Conservation (phyloP, 2,329 filamentous ascomycete genomes). For the Claviceps cyperi region DNA sequence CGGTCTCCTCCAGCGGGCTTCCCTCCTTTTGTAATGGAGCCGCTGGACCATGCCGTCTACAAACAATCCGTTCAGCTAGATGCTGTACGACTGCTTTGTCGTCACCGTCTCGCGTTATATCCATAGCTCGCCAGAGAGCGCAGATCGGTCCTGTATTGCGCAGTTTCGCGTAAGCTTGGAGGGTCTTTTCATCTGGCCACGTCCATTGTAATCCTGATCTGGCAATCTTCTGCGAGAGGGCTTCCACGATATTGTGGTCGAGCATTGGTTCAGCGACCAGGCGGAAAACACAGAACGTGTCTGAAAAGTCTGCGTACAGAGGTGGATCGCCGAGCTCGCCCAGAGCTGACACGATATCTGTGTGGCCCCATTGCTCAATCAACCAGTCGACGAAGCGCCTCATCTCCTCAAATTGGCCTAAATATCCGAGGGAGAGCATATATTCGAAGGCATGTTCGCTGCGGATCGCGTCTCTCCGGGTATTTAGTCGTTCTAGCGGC, state of each 20-base stretch:
- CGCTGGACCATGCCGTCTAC: background rate
- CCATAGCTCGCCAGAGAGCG: conserved; percentile 13
- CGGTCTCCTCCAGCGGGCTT: too few relatives aligned
- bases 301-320: conserved; percentile 18
- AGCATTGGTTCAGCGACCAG: conserved; percentile 31
- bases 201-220: conserved; percentile 14
- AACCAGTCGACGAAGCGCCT: conserved; percentile 45
- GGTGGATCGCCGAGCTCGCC: conserved; percentile 20
- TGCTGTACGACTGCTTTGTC: background rate
- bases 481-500: conserved; percentile 19
- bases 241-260: conserved; percentile 14
- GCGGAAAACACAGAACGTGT: conserved; percentile 32
- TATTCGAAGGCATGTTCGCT: conserved; percentile 38
- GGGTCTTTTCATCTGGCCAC: conserved; percentile 26
- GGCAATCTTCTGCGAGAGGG: conserved; percentile 16
- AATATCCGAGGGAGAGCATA: conserved; percentile 45
- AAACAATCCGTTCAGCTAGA: background rate
- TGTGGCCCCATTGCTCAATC: conserved; percentile 27
- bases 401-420: conserved; percentile 46
- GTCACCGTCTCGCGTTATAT: conserved; percentile 8
- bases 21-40: background rate
- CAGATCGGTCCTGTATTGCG: conserved; percentile 13
- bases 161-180: conserved; percentile 19
- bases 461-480: conserved; percentile 18
- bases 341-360: conserved; percentile 21